These are phyloP conservation scores for Penicillium arizonense DNA, from an alignment of 495 filamentous ascomycete genomes.

Conservation along the genomic window DNA sequence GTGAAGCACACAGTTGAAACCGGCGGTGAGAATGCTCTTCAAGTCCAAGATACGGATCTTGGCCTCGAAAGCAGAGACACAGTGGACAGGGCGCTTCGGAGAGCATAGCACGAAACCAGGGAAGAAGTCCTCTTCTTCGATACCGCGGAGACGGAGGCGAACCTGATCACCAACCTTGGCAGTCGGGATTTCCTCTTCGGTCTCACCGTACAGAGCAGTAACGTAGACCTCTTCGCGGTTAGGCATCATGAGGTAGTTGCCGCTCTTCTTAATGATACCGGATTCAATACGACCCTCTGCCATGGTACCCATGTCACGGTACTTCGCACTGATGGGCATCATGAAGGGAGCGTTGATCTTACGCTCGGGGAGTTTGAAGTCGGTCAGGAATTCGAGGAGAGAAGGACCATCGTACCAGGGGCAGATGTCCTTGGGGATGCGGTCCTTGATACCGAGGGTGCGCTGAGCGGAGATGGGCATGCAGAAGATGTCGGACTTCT, in stretches of 20 bases:
- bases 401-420: conserved; percentile 93
- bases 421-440: conserved; percentile 70
- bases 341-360: conserved; percentile 98
- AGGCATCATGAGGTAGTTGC: conserved; percentile 87
- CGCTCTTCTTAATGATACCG: conserved; percentile 85
- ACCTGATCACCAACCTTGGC: conserved; percentile 94
- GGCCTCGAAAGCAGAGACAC: conserved; percentile 86
- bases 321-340: conserved; percentile 97
- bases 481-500: conserved; percentile 87
- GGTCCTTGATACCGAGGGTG: conserved; percentile 81
- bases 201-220: conserved; percentile 87
- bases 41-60: conserved; percentile 96
- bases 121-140: conserved; percentile 95
- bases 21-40: conserved; percentile 86
- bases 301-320: conserved; percentile 96
- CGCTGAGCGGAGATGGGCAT: conserved; percentile 96
- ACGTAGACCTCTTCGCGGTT: conserved; percentile 78
- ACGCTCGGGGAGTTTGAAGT: conserved; percentile 87
- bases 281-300: conserved; percentile 96
- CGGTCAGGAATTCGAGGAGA: conserved; percentile 87
- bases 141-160: conserved; percentile 83
- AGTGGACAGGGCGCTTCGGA: conserved; percentile 85
- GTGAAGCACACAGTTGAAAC: conserved; percentile 89
- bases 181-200: conserved; percentile 81
- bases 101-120: conserved; percentile 98